phyloP scores from a whole-genome alignment of 441 rosid species.

The Melastoma candidum region DNA sequence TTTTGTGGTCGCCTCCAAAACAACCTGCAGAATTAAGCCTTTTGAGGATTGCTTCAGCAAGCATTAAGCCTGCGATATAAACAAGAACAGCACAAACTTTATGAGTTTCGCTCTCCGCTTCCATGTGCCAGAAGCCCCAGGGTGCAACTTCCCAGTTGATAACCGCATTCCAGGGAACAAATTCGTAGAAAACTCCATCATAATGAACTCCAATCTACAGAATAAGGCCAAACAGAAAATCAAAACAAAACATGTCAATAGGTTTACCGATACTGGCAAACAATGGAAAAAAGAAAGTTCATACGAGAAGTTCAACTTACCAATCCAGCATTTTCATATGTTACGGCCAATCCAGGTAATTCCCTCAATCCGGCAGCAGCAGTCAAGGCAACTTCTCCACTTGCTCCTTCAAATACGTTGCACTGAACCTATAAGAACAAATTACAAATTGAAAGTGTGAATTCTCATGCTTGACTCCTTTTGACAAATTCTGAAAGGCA shows the following conservation, averaged over 20 bases:
- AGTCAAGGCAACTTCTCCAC: conserved; percentile 79
- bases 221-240: neutral
- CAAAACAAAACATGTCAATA: neutral
- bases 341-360: conserved; percentile 62
- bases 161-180: conserved; percentile 89
- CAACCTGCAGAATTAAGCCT: conserved; percentile 39
- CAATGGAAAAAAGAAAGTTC: too few species aligned
- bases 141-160: conserved; percentile 65
- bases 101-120: conserved; percentile 68
- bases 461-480: neutral
- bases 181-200: conserved; percentile 69
- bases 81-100: conserved; percentile 29
- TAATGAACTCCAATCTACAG: conserved; percentile 84
- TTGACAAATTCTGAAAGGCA: too few species aligned
- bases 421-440: conserved; percentile 65
- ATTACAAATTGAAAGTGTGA: conserved; percentile 15
- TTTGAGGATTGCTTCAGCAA: too few species aligned
- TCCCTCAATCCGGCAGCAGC: conserved; percentile 89
- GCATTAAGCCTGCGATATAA: too few species aligned
- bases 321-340: conserved; percentile 87
- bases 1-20: conserved; percentile 65
- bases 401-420: conserved; percentile 82
- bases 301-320: conserved; percentile 21
- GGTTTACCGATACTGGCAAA: too few species aligned
- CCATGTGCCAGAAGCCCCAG: conserved; percentile 84